Percentiles rank a stretch among this genome's conserved stretches.
phyloP scores from a whole-genome alignment of 139 green algal species.

The Ostreobium quekettii region DNA sequence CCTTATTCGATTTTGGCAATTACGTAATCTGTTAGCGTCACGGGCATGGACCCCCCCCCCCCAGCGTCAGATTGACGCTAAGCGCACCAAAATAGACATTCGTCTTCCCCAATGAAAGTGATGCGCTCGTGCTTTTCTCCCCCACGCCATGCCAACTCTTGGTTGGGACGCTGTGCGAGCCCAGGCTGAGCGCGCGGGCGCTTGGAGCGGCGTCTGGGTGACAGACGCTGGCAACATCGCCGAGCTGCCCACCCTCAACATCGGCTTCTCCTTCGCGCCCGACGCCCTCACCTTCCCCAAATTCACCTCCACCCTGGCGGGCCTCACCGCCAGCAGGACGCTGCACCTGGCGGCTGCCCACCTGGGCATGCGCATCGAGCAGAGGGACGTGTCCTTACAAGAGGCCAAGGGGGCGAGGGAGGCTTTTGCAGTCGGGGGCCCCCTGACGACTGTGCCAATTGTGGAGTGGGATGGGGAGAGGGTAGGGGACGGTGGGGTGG shows the following conservation, averaged over 20 bases:
- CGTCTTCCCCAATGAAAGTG: too few species aligned
- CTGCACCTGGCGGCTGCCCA: constrained; percentile 37
- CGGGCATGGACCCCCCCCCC: too few species aligned
- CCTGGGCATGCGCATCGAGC: constrained; percentile 1
- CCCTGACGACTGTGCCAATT: neutral
- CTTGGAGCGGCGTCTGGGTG: constrained; percentile 11
- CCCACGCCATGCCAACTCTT: too few species aligned
- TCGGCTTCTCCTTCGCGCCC: neutral
- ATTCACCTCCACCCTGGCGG: constrained; percentile 32
- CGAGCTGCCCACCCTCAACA: neutral
- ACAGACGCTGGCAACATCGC: neutral
- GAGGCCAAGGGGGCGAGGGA: neutral
- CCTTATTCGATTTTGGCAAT: too few species aligned
- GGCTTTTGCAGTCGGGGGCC: neutral
- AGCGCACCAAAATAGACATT: too few species aligned
- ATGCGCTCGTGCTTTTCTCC: too few species aligned
- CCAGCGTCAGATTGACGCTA: too few species aligned
- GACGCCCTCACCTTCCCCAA: constrained; percentile 26
- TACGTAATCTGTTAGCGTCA: too few species aligned
- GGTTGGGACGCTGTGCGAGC: too few species aligned
- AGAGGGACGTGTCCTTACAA: neutral
- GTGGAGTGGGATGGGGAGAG: constrained; percentile 4
- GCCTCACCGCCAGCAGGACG: constrained; percentile 37
- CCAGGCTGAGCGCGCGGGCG: neutral
- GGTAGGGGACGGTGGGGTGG: neutral